Percentiles rank a stretch among this genome's conserved stretches.
These are phyloP conservation scores for Aurinia saxatilis DNA, from an alignment of 345 rosid species.

Conservation along the genomic window DNA sequence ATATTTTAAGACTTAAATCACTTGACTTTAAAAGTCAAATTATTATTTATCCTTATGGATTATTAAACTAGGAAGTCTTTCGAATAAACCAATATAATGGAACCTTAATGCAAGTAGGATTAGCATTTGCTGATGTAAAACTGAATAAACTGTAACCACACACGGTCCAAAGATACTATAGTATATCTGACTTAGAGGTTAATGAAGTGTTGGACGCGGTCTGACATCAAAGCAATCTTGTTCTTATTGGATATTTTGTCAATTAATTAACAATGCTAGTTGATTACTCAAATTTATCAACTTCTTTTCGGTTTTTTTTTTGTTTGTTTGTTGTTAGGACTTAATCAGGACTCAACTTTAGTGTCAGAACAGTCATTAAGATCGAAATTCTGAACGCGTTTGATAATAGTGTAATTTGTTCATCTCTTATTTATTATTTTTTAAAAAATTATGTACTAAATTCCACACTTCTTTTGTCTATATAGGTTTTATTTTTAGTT, in stretches of 20 bases:
- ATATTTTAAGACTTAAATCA: constrained; percentile 8
- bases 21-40: constrained; percentile 20
- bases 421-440: too few species aligned
- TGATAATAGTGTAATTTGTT: too few species aligned
- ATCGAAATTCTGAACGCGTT: not conserved
- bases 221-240: not conserved
- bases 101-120: constrained; percentile 5
- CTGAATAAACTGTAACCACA: constrained; percentile 7
- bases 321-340: not conserved
- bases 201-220: not conserved
- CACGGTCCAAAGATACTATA: not conserved
- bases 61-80: constrained; percentile 13
- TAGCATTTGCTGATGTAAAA: constrained; percentile 1
- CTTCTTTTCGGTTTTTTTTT: not conserved
- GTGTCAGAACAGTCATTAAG: too few species aligned
- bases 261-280: too few species aligned
- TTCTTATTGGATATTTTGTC: not conserved
- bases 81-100: constrained; percentile 1
- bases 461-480: too few species aligned
- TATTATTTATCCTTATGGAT: not conserved
- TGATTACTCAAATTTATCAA: not conserved
- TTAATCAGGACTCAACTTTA: too few species aligned
- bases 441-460: too few species aligned
- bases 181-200: not conserved
- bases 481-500: too few species aligned